A percentile compares a stretch with the other conserved stretches of the same genome.
These are phyloP conservation scores for Fusarium heterosporum DNA, from an alignment of 2,329 filamentous ascomycete genomes.

Conservation along the genomic window DNA sequence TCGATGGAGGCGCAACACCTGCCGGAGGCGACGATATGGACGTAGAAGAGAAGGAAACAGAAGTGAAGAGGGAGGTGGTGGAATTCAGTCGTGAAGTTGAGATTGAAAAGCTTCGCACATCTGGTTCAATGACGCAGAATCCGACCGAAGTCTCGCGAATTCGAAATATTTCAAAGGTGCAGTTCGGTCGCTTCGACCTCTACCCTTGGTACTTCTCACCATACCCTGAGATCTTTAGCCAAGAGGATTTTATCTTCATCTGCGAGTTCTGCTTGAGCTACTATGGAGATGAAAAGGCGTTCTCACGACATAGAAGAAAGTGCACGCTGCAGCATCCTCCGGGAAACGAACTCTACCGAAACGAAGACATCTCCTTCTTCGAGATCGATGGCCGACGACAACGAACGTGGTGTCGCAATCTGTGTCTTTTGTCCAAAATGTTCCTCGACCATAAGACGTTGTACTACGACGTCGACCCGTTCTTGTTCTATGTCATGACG, in stretches of 20 bases:
- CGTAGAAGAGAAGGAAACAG: conserved; percentile 62
- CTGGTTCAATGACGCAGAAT: conserved; percentile 98
- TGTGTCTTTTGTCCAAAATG: conserved; percentile 94
- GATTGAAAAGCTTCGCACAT: conserved; percentile 94
- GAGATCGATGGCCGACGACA: conserved; percentile 96
- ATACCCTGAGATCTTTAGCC: conserved; percentile 89
- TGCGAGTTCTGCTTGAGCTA: conserved; percentile 98
- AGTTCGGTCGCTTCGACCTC: conserved; percentile 91
- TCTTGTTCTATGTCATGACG: conserved; percentile 98
- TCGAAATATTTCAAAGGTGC: conserved; percentile 91
- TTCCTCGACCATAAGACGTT: conserved; percentile 98
- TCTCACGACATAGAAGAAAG: conserved; percentile 86
- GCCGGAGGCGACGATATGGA: conserved; percentile 65
- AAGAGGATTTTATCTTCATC: conserved; percentile 92
- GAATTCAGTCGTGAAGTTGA: conserved; percentile 86
- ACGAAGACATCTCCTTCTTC: conserved; percentile 93
- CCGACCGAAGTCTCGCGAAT: conserved; percentile 97
- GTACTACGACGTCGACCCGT: conserved; percentile 99
- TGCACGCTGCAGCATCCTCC: conserved; percentile 93
- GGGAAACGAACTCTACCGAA: conserved; percentile 97
- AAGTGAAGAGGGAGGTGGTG: conserved; percentile 61
- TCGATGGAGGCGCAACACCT: conserved; percentile 60
- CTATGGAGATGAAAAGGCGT: conserved; percentile 84
- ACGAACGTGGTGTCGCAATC: conserved; percentile 94
- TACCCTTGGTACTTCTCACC: conserved; percentile 99